Evolutionary conservation across 495 filamentous ascomycete genomes (phyloP).

Genomic region (Annulohypoxylon nitens): DNA sequence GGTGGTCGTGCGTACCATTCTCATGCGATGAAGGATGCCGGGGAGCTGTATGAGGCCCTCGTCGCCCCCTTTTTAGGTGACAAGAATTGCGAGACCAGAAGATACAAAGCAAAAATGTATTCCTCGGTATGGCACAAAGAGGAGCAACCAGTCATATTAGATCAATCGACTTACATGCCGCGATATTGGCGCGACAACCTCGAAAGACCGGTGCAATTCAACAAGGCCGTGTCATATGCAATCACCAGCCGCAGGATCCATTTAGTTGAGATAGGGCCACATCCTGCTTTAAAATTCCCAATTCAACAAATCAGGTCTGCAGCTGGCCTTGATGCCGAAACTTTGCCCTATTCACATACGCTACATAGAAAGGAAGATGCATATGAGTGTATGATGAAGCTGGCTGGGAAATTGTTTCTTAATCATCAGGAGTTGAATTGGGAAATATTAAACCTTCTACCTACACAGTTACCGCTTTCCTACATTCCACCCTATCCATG

Average conservation of each 20-base stretch:
- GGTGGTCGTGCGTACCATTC: constrained; percentile 61
- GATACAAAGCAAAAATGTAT: background rate
- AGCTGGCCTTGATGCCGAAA: no score
- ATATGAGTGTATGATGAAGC: no score
- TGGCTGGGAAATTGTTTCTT: constrained; percentile 54
- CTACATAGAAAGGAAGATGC: no score
- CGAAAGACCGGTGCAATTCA: constrained; percentile 64
- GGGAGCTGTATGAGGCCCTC: constrained; percentile 47
- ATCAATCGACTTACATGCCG: constrained; percentile 35
- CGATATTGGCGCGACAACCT: constrained; percentile 65
- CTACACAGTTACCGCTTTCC: background rate
- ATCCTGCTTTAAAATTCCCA: constrained; percentile 69
- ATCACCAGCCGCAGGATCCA: constrained; percentile 46
- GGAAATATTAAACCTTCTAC: constrained; percentile 11
- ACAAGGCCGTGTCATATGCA: no score
- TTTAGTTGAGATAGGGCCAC: constrained; percentile 75
- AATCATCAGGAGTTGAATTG: constrained; percentile 49
- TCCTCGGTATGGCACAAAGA: constrained; percentile 10
- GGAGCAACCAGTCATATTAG: constrained; percentile 32
- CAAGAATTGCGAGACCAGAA: background rate
- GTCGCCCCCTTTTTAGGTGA: constrained; percentile 28
- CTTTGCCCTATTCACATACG: no score
- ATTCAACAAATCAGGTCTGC: constrained; percentile 59
- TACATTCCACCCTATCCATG: constrained; percentile 60
- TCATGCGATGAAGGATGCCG: constrained; percentile 54